Percentiles rank a stretch among this genome's conserved stretches.
These are phyloP conservation scores for Taphrina communis DNA, from an alignment of 1,139 yeast species.

Conservation along the genomic window DNA sequence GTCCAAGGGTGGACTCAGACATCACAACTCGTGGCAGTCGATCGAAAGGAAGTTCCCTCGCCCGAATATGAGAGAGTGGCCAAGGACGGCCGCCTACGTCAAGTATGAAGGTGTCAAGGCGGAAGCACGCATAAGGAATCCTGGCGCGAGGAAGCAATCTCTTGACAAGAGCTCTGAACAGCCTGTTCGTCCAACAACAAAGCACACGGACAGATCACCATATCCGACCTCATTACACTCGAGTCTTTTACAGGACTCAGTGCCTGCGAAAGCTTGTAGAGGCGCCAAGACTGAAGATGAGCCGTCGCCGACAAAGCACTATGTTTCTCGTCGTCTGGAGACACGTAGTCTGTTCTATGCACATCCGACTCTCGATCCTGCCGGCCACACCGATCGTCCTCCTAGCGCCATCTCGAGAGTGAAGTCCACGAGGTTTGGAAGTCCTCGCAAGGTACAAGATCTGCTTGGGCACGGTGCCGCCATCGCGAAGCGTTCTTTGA, in stretches of 20 bases:
- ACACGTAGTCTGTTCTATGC: not conserved
- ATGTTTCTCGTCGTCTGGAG: not conserved
- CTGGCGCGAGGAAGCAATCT: not conserved
- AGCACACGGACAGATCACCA: not conserved
- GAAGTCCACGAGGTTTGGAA: constrained; percentile 1
- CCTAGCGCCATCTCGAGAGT: not conserved
- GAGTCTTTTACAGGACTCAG: constrained; percentile 1
- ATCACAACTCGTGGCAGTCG: not conserved
- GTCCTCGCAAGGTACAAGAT: constrained; percentile 16
- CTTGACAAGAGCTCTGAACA: not conserved
- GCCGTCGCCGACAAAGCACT: not conserved
- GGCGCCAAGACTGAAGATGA: not conserved
- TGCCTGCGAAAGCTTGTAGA: not conserved
- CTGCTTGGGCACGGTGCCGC: constrained; percentile 5
- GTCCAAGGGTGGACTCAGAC: not conserved
- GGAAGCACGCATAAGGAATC: not conserved
- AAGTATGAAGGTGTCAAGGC: not conserved
- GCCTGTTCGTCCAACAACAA: not conserved
- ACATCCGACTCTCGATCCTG: not conserved
- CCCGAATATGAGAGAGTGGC: constrained; percentile 1
- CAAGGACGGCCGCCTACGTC: not conserved
- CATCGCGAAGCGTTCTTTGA: not conserved
- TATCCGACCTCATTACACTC: constrained; percentile 12
- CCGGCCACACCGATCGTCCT: not conserved
- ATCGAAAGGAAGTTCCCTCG: constrained; percentile 8